phyloP scores from a whole-genome alignment of 345 rosid genomes.

The Eucalyptus tenuipes region DNA sequence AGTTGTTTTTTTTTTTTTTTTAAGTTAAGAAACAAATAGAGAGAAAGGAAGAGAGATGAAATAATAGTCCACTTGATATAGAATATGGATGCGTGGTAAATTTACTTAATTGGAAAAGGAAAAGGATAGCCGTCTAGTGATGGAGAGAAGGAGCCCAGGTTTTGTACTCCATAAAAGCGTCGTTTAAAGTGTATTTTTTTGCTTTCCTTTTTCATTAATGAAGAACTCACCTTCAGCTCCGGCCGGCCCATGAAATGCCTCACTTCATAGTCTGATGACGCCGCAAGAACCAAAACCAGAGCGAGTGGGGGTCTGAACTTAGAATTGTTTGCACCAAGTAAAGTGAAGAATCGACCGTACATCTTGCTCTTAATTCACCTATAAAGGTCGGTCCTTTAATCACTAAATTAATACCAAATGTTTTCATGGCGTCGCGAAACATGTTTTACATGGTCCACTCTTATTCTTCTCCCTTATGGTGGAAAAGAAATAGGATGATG shows the following conservation, averaged over 20 bases:
- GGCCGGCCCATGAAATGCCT: neutral
- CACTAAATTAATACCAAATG: neutral
- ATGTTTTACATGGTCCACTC: neutral
- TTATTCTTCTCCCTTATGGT: neutral
- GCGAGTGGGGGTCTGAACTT: neutral
- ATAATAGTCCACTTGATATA: neutral
- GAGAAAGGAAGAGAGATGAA: neutral
- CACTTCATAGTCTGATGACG: neutral
- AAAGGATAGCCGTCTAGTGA: neutral
- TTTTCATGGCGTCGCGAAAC: fast-evolving
- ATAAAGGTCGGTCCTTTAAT: neutral
- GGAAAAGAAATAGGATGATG: neutral
- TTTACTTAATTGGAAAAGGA: neutral
- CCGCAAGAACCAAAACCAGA: neutral
- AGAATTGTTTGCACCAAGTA: neutral
- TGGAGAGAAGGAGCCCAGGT: neutral
- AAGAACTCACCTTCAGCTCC: neutral
- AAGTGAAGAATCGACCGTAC: neutral
- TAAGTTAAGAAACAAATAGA: neutral
- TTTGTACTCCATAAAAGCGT: neutral
- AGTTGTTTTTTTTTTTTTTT: no score
- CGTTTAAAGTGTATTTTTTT: neutral
- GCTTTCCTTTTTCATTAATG: neutral
- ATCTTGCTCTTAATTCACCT: neutral
- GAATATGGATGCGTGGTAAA: neutral